Base-by-base conservation (phyloP, 2,329 filamentous ascomycete species). In the Ustulina deusta region DNA sequence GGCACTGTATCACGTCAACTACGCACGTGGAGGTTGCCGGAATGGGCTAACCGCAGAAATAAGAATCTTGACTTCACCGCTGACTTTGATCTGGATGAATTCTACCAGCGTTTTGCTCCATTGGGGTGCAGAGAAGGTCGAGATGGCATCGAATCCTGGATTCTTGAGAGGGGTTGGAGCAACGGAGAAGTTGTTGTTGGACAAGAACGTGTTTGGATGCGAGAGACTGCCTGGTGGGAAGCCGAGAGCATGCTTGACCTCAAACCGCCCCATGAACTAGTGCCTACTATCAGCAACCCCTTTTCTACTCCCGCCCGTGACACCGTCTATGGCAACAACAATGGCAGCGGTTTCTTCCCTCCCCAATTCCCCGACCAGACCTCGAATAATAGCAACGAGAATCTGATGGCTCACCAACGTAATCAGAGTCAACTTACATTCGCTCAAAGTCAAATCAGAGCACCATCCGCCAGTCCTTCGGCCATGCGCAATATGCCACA, bases 171-270 rank as follows among this genome's bases (percentile, higher is more conserved):
- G 66, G 96, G 96, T 1, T 99, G 96, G 96, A 97, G 93, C 81
- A 99, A 99, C 74, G 96, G 96, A 44, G 96, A 98, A 81, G 94
- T 98, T 1, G 89, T 97, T 5, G 85, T 98, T 36, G 96, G 96
- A 63, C 90, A 90, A 65, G 94, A 98, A 79, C 92, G 96, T 36
- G 90, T 99, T 48, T 99, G 96, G 96, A 94, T 98, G 84, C 89
- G 95, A 57, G 96, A 99, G 80, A 87, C 84, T 65, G 92, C 94
- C 1, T 99, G 96, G 95, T 98, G 95, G 95, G 95, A 98, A 80
- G 95, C 94, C 5, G 96, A 99, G 81, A 93, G 89, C 69, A 97
- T 97, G 92, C 89, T 98, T 32, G 96, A 99, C 76, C 85, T 97
- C 74, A 95, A 96, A 80, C 89, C 90, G 1, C 83, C 86, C 61